Conservation (phyloP, 768 basidiomycete species). For the Xanthoconium purpureum region DNA sequence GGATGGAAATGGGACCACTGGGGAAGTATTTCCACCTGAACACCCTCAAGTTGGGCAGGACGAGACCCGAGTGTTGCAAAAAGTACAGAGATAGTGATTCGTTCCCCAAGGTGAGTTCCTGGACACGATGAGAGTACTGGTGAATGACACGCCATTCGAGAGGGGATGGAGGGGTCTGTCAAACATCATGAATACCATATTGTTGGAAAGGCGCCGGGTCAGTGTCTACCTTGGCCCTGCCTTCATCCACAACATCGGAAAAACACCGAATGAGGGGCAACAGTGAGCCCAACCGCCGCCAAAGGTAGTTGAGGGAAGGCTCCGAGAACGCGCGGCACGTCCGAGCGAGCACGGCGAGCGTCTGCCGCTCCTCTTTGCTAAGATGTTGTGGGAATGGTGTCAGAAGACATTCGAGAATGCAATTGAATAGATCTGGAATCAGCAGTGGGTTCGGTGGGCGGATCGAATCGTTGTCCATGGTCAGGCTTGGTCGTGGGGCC, state of each 20-base stretch:
- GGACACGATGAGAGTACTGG: not conserved
- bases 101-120: too few species aligned
- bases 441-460: not conserved
- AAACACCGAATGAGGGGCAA: not conserved
- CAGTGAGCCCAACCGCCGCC: not conserved
- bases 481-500: too few species aligned
- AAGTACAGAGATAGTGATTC: not conserved
- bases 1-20: too few species aligned
- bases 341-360: not conserved
- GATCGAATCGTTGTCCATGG: not conserved
- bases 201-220: not conserved
- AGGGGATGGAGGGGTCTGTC: not conserved
- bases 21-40: not conserved
- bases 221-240: not conserved
- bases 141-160: not conserved
- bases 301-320: too few species aligned
- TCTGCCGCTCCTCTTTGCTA: not conserved
- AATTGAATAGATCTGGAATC: not conserved
- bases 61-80: not conserved
- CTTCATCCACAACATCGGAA: not conserved
- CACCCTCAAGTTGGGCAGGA: not conserved
- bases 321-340: too few species aligned
- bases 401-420: not conserved
- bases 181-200: not conserved
- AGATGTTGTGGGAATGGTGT: not conserved